Evolutionary conservation across 345 rosid species (phyloP).

Genomic region (Brassica rapa): DNA sequence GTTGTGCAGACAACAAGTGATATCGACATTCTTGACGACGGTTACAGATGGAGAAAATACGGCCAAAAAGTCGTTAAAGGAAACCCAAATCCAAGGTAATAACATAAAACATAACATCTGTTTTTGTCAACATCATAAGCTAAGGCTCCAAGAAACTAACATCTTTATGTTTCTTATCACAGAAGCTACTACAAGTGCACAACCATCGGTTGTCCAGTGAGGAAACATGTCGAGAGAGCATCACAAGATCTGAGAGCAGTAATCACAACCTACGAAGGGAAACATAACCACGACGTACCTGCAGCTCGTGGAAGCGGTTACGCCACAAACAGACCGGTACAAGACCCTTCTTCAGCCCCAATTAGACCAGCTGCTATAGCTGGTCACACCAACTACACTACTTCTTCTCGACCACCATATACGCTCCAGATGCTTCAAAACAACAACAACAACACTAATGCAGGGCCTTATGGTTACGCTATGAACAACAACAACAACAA

Average conservation of each 20-base stretch:
- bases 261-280: constrained; percentile 93
- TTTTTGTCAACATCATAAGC: constrained; percentile 4
- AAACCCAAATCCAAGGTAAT: constrained; percentile 92
- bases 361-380: constrained; percentile 68
- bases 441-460: constrained; percentile 35
- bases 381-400: constrained; percentile 46
- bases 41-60: constrained; percentile 97
- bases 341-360: constrained; percentile 46
- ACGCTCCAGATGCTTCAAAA: constrained; percentile 56
- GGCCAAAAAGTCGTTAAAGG: constrained; percentile 98
- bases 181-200: constrained; percentile 99
- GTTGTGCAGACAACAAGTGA: constrained; percentile 97
- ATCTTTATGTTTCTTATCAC: constrained; percentile 8
- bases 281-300: constrained; percentile 94
- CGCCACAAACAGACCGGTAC: constrained; percentile 46
- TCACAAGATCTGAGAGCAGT: constrained; percentile 80
- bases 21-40: constrained; percentile 94
- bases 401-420: constrained; percentile 48
- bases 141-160: constrained; percentile 11
- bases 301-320: constrained; percentile 87
- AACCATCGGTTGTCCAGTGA: constrained; percentile 71
- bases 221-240: constrained; percentile 95
- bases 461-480: constrained; percentile 44
- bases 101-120: constrained; percentile 4
- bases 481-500: constrained; percentile 40